Base-by-base conservation (phyloP, 2,329 filamentous ascomycete species). In the Juglanconis juglandina region DNA sequence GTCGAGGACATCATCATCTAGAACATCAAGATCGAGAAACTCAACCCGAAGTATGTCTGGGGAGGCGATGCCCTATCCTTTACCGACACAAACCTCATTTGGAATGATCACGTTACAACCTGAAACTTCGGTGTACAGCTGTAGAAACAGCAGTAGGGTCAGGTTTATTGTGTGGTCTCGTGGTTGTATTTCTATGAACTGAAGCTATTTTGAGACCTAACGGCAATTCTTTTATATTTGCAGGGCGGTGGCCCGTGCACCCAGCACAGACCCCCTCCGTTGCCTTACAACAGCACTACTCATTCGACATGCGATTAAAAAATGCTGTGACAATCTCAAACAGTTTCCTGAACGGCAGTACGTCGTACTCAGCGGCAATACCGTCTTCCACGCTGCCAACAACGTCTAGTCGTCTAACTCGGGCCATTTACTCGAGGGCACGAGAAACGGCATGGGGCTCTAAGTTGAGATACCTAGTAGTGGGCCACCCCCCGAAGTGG, bases 241-340 rank as follows among this genome's bases (percentile, higher is more conserved):
- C n/a, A n/a, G n/a, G n/a, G n/a, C n/a, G n/a, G n/a, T n/a, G n/a
- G n/a, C n/a, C n/a, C n/a, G n/a, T n/a, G n/a, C n/a, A n/a, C n/a
- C n/a, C n/a, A n/a, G n/a, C n/a, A n/a, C n/a, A n/a, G n/a, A n/a
- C n/a, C n/a, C n/a, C n/a, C n/a, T n/a, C n/a, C n/a, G n/a, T n/a
- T n/a, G n/a, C n/a, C n/a, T n/a, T n/a, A n/a, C n/a, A 84, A 42
- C 84, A 87, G 70, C 81, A 85, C 75, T 81, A 86, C 55, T 83
- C 87, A 52, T 77, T 83, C 54, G 84, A 84, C 60, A 77, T 67
- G 78, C 78, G 68, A 80, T 81, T 49, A 79, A 17, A 17, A 17
- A 17, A 17, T 17, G 17, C 17, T 17, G 17, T 87, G n/a, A 85
- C 83, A 24, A 79, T 87, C 69, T 83, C 83, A 66, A 86, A 87